phyloP scores from a whole-genome alignment of 331 rosid species.

The Malus hybrid region DNA sequence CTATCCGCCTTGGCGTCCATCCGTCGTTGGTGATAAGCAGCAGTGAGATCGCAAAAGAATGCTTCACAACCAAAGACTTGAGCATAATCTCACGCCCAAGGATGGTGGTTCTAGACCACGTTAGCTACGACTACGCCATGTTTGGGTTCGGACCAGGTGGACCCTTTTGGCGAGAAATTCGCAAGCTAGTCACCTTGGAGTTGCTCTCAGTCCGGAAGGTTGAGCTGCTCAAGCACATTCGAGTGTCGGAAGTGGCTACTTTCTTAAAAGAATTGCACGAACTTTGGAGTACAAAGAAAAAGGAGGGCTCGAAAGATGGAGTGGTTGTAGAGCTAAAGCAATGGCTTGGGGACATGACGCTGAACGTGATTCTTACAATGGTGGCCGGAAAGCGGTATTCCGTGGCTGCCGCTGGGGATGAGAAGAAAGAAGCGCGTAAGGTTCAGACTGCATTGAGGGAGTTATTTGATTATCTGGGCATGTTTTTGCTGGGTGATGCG shows the following conservation, averaged over 20 bases:
- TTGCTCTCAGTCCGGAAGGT: conserved; percentile 21
- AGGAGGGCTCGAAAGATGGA: neutral
- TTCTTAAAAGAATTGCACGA: conserved; percentile 26
- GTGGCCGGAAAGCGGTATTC: conserved; percentile 17
- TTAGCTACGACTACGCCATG: conserved; percentile 26
- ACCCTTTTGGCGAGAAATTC: conserved; percentile 25
- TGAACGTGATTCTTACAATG: conserved; percentile 10
- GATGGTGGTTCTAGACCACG: neutral
- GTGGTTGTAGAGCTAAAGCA: conserved; percentile 9
- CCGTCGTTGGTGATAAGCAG: conserved; percentile 15
- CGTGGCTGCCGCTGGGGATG: neutral
- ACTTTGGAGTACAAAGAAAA: neutral
- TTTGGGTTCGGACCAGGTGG: conserved; percentile 20
- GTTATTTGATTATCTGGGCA: conserved; percentile 8
- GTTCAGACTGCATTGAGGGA: conserved; percentile 18
- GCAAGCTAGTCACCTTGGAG: conserved; percentile 13
- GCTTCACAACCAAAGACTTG: conserved; percentile 39
- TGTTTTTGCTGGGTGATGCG: conserved; percentile 26
- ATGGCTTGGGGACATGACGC: conserved; percentile 18
- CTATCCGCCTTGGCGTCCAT: conserved; percentile 14
- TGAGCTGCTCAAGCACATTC: conserved; percentile 8
- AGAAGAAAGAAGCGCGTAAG: conserved; percentile 1
- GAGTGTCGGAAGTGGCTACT: conserved; percentile 23
- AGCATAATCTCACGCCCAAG: conserved; percentile 33
- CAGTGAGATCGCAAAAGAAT: conserved; percentile 50